These are phyloP conservation scores for Globisporangium polare DNA, from an alignment of 352 stramenopile species.

Conservation along the genomic window DNA sequence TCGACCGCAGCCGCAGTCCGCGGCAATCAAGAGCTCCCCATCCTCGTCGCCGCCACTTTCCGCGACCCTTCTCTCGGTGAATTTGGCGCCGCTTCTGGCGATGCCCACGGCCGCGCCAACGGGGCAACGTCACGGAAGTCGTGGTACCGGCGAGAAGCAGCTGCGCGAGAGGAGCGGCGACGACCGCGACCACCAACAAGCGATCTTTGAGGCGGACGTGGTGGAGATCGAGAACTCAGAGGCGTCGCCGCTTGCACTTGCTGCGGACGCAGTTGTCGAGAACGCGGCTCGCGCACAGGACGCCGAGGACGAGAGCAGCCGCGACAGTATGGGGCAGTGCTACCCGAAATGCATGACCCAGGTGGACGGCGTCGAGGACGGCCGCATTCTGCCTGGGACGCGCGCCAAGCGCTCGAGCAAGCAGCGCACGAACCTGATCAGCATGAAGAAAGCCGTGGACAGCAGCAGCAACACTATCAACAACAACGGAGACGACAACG, in stretches of 20 bases:
- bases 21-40: neutral
- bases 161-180: conserved; percentile 3
- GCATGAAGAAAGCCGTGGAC: neutral
- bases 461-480: neutral
- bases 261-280: neutral
- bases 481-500: neutral
- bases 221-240: neutral
- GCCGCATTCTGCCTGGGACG: conserved; percentile 5
- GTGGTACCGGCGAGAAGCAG: neutral
- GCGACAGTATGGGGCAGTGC: conserved; percentile 29
- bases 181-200: neutral
- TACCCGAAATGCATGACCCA: conserved; percentile 44
- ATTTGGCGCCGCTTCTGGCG: conserved; percentile 16
- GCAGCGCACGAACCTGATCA: conserved; percentile 1
- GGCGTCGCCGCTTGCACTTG: too few species aligned
- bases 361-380: conserved; percentile 10
- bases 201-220: neutral
- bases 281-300: neutral
- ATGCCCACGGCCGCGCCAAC: conserved; percentile 1
- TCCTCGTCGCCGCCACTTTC: conserved; percentile 8
- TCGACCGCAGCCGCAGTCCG: neutral
- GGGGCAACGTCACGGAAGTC: neutral
- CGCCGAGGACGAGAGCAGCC: neutral
- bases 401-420: conserved; percentile 8
- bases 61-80: conserved; percentile 12